Base-by-base conservation (phyloP, 2,329 filamentous ascomycete genomes). In the Niveomyces coronatus region DNA sequence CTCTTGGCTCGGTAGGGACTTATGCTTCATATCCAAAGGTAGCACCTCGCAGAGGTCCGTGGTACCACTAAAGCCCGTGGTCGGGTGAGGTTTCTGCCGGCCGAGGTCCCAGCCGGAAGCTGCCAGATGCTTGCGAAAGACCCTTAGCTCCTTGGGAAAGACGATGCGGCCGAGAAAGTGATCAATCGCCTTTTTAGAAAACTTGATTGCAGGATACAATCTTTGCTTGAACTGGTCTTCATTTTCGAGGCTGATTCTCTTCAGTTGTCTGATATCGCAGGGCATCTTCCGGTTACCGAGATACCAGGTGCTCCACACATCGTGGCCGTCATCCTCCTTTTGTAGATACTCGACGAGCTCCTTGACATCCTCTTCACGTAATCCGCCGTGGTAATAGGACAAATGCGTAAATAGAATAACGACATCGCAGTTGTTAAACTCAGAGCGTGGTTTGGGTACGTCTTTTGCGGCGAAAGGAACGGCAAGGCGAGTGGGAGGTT, bases 41-140 rank as follows among this genome's bases (percentile, higher is more conserved):
- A 85, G 58, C 0, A 79, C 49, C n/a, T 65, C 59, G 9, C 65
- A 55, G 0, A 71, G 74, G 45, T 85, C 80, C 17, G 76, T 79
- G 0, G 81, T 86, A 0, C 81, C 80, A 39, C 76, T 82, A 48
- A 86, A 86, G 0, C 81, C 82, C 0, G 74, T 78, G 0, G 68
- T 76, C 0, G 67, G 62, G 15, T 73, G 57, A 0, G 14, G 5
- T 39, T 68, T 77, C 4, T 33, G 33, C 26, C 58, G 51, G 1
- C 61, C 74, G 14, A 85, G 57, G 43, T 85, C 78, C 80, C 79
- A 85, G 0, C 77, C 79, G 0, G 79, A 84, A 0, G 75, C 67
- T 0, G 73, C 76, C 0, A 85, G 55, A 43, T 83, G 85, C 8
- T 64, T 39, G 0, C 71, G 68, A 33, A 82, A 85, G 41, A 82